phyloP scores from a whole-genome alignment of 2,329 filamentous ascomycete genomes.

The Achaetomium macrosporum region DNA sequence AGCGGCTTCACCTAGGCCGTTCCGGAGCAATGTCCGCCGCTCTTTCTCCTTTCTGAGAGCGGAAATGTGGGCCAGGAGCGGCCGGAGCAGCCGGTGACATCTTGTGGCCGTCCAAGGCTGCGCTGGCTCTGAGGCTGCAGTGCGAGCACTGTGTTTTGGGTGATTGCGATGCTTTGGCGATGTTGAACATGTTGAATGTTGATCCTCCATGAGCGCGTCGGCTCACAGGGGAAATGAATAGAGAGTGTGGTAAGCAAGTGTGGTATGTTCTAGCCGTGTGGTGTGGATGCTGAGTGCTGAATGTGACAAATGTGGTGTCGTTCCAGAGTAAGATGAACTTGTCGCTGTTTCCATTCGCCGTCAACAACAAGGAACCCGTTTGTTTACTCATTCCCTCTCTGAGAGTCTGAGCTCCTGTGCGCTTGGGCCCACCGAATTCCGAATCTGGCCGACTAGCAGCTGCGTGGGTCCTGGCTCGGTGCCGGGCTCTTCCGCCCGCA shows the following conservation, averaged over 20 bases:
- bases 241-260: too few species aligned
- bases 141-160: background rate
- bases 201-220: conserved; percentile 7
- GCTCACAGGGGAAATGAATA: background rate
- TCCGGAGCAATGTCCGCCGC: conserved; percentile 12
- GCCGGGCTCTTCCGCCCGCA: conserved; percentile 13
- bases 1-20: background rate
- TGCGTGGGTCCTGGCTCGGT: conserved; percentile 14
- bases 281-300: background rate
- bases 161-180: conserved; percentile 6
- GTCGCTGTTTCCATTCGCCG: conserved; percentile 6
- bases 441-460: conserved; percentile 14
- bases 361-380: background rate
- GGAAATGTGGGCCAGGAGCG: conserved; percentile 39
- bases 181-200: background rate
- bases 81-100: conserved; percentile 43
- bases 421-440: conserved; percentile 2
- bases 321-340: too few species aligned
- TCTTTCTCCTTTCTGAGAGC: conserved; percentile 33
- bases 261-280: too few species aligned
- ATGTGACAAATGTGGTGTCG: background rate
- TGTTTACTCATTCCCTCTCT: conserved; percentile 16
- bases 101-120: conserved; percentile 42
- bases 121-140: conserved; percentile 5
- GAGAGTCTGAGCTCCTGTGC: background rate